These are phyloP conservation scores for Fusarium aywerte DNA, from an alignment of 2,329 filamentous ascomycete genomes.

Conservation along the genomic window DNA sequence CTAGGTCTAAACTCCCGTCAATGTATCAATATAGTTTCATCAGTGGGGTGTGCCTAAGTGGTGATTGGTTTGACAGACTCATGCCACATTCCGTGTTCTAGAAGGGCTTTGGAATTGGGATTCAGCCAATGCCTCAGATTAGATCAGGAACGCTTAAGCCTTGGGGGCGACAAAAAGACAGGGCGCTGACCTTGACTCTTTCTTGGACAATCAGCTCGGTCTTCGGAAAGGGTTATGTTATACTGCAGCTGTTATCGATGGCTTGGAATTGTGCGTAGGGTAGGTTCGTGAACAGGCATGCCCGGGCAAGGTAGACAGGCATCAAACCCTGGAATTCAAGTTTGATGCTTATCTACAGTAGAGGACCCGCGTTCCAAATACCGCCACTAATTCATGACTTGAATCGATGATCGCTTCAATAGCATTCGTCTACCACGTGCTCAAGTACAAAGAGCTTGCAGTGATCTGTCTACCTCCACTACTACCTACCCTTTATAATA, in stretches of 20 bases:
- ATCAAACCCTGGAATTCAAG: constrained; percentile 1
- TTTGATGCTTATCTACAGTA: neutral
- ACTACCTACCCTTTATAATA: too few relatives aligned
- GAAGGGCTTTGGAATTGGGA: constrained; percentile 19
- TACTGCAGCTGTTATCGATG: neutral
- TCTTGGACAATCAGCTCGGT: neutral
- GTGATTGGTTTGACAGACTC: neutral
- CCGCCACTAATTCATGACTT: neutral
- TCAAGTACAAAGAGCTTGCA: neutral
- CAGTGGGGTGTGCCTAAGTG: constrained; percentile 7
- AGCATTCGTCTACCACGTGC: neutral
- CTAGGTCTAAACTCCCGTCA: constrained; percentile 2
- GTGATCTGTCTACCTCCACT: too few relatives aligned
- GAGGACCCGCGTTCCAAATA: neutral
- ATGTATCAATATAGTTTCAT: constrained; percentile 33
- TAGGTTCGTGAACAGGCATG: neutral
- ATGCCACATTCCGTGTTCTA: constrained; percentile 16
- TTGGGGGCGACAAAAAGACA: neutral
- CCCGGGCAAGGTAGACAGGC: too few relatives aligned
- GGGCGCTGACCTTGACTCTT: neutral
- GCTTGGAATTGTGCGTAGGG: neutral
- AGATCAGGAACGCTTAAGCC: neutral
- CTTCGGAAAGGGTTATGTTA: neutral
- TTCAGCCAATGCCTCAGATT: neutral
- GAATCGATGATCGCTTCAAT: neutral